Percentiles rank a stretch among this genome's conserved stretches.
Conservation (phyloP, 805 yeast species). For the Nakazawaea wyomingensis region DNA sequence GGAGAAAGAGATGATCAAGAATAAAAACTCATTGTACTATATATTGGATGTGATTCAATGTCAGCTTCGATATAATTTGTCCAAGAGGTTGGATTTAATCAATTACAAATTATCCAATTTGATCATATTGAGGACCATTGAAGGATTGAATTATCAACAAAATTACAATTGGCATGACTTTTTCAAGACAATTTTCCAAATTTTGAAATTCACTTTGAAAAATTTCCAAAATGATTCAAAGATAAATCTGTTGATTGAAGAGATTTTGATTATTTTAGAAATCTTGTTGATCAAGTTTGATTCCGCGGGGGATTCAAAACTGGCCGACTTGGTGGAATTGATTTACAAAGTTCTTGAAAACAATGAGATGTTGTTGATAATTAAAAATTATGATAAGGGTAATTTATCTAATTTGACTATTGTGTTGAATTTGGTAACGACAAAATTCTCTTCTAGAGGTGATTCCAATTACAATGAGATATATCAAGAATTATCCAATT, state of each 20-base stretch:
- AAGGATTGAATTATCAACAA: conserved; percentile 1
- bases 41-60: conserved; percentile 28
- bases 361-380: neutral
- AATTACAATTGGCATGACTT: conserved; percentile 33
- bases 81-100: conserved; percentile 28
- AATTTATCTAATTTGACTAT: conserved; percentile 8
- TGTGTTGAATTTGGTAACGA: neutral
- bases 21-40: conserved; percentile 28
- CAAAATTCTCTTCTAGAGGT: neutral
- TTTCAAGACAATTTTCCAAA: conserved; percentile 24
- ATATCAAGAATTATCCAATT: conserved; percentile 1
- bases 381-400: conserved; percentile 2
- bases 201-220: conserved; percentile 19
- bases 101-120: conserved; percentile 26
- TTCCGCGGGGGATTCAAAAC: neutral
- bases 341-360: conserved; percentile 10
- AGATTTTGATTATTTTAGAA: conserved; percentile 21
- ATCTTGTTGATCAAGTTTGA: conserved; percentile 13
- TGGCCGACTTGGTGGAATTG: conserved; percentile 1
- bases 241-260: conserved; percentile 21
- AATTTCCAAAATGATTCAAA: conserved; percentile 11
- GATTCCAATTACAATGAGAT: conserved; percentile 9
- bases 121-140: conserved; percentile 23
- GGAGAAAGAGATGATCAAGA: conserved; percentile 12
- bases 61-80: conserved; percentile 31